Evolutionary conservation across 2,329 filamentous ascomycete species (phyloP), one percentile per base, ranked within the genome.

Genomic region (Tolypocladium pustulatum): DNA sequence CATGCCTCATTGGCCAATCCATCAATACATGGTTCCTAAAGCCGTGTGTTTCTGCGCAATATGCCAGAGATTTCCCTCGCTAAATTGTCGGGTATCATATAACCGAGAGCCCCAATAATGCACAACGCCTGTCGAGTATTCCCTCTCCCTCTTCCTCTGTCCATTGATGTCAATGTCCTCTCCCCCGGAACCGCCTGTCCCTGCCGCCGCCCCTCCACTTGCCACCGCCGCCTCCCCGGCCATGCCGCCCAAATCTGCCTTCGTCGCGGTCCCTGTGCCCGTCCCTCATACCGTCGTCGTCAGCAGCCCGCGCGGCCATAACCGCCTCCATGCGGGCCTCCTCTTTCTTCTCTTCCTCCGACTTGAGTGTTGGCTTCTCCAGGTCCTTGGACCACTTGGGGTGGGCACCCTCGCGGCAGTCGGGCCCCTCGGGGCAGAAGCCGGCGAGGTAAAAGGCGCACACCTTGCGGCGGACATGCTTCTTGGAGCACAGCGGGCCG

Each of bases 361-460:
- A 77, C 77, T 87, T 89, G 63, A 88, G 85, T 36, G 83, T 83
- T 9, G 88, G 90, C 76, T 87, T 88, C 70, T 90, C 87, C 43
- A 91, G 76, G 62, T 92, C 86, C 67, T 84, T 83, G 30, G 86
- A 84, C 86, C 90, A 97, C 60, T 86, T 82, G 3, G 93, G 86
- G 72, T 99, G 94, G 7, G 90, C 88, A 25, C 90, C 90, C 62
- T 88, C 83, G 68, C 85, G 86, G 75, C 94, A 99, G 9, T 78
- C 77, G 61, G 78, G 81, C 1, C 73, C 93, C 58, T 96, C 89
- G 0, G 94, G 94, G 71, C 94, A 99, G 77, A 99, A 99, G 1
- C 94, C 94, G 9, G 91, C 91, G 20, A 97, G 78, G 70, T 96
- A 99, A 71, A 88, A 96, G 1, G 80, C 80, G 70, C 94, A 99